Conservation (phyloP, 805 yeast species). For the Kazachstania taianensis region DNA sequence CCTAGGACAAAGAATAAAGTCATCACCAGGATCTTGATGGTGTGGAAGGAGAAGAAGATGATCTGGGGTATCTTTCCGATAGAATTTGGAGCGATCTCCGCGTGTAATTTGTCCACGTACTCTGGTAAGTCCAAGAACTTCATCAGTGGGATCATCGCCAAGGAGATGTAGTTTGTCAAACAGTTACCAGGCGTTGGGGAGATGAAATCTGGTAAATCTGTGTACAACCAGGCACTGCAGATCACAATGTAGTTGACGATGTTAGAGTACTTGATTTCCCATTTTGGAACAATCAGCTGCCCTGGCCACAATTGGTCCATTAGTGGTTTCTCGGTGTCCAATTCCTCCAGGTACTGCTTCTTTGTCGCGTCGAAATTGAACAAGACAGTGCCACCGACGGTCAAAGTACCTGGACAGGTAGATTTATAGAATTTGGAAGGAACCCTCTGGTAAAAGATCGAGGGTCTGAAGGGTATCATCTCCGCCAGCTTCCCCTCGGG, state of each 20-base stretch:
- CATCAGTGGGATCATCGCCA: conserved; percentile 19
- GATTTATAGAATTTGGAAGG: conserved; percentile 62
- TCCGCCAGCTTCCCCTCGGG: conserved; percentile 35
- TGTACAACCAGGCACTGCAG: conserved; percentile 66
- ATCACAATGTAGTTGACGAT: conserved; percentile 2
- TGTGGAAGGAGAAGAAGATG: conserved; percentile 62
- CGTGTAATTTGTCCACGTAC: conserved; percentile 38
- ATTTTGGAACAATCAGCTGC: conserved; percentile 49
- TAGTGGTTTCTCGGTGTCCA: conserved; percentile 38
- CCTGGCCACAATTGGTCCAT: conserved; percentile 78
- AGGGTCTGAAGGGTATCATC: conserved; percentile 60
- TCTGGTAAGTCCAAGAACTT: conserved; percentile 31
- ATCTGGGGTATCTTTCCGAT: conserved; percentile 41
- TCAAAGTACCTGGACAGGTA: conserved; percentile 48
- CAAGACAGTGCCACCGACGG: conserved; percentile 71
- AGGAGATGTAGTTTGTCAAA: conserved; percentile 49
- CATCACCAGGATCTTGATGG: conserved; percentile 47
- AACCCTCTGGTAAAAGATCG: conserved; percentile 49
- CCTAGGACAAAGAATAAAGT: conserved; percentile 57
- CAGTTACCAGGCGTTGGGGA: conserved; percentile 89
- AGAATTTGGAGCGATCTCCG: conserved; percentile 36
- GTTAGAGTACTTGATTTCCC: conserved; percentile 6
- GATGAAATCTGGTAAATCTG: conserved; percentile 81
- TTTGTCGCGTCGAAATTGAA: conserved; percentile 50
- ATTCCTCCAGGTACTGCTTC: conserved; percentile 34